Percentiles rank a stretch among this genome's conserved stretches.
phyloP scores from a whole-genome alignment of 805 yeast genomes.

The Myxozyma lipomycoides region DNA sequence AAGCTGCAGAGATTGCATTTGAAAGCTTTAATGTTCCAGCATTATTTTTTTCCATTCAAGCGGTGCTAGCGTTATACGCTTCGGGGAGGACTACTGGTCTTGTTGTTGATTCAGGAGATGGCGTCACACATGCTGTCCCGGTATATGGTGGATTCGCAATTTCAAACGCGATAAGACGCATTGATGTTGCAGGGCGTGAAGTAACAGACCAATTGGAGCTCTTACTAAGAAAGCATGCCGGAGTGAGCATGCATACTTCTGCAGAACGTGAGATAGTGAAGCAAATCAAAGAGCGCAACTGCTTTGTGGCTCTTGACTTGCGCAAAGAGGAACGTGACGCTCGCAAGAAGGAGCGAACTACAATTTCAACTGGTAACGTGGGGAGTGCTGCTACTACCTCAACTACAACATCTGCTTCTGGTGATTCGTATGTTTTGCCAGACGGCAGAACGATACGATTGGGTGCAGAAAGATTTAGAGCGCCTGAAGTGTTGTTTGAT shows the following conservation, averaged over 20 bases:
- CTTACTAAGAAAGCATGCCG: conserved; percentile 61
- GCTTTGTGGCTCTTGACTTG: conserved; percentile 61
- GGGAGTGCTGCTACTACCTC: conserved; percentile 27
- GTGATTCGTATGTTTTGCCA: conserved; percentile 56
- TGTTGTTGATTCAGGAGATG: conserved; percentile 89
- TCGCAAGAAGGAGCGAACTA: conserved; percentile 23
- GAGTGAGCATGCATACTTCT: conserved; percentile 60
- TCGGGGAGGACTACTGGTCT: conserved; percentile 88
- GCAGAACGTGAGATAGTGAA: conserved; percentile 82
- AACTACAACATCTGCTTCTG: conserved; percentile 19
- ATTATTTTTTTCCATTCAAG: conserved; percentile 67
- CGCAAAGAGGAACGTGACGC: conserved; percentile 52
- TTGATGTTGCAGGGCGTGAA: conserved; percentile 84
- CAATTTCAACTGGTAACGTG: not conserved
- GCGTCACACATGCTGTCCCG: conserved; percentile 83
- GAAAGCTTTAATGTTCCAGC: conserved; percentile 74
- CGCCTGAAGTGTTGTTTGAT: conserved; percentile 77
- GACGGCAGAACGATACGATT: conserved; percentile 71
- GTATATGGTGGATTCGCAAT: conserved; percentile 84
- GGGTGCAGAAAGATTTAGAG: conserved; percentile 65
- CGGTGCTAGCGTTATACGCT: conserved; percentile 79
- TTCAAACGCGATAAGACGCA: conserved; percentile 64
- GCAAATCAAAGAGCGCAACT: conserved; percentile 67
- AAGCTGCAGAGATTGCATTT: conserved; percentile 60
- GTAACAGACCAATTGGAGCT: conserved; percentile 70